Base-by-base conservation (phyloP, 2,329 filamentous ascomycete species). In the Malbranchea zuffiana region DNA sequence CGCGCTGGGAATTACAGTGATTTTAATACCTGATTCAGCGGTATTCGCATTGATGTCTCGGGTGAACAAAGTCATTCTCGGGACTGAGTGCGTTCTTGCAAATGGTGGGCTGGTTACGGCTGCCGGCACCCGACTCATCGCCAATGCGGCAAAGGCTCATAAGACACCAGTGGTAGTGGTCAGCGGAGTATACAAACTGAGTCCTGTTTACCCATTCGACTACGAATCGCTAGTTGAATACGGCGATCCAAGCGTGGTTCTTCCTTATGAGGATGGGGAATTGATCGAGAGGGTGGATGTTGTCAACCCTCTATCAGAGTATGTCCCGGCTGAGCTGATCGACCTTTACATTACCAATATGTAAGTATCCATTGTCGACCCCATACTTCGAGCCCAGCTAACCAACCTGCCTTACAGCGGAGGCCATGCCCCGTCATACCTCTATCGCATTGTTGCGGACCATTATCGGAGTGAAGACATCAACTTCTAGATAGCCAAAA, bases 21-120 rank as follows among this genome's bases (percentile, higher is more conserved):
- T 95, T 48, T 73, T 83, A 42, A 78, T 96, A 38, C 78, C 84
- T 28, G 87, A 93, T 59, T 80, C 78, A 5, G 82, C 85, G 6
- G 73, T 93, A 37, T 92, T 87, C 64, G 86, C 87, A 1, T 82
- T 96, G 51, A 96, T 98, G 83, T 82, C 87, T 6, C 78, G 82
- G 42, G 84, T 95, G 50, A 92, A 88, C 68, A 95, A 95, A 65
- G 88, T 98, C 43, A 82, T 98, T 32, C 69, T 98, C 5, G 80
- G 82, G 8, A 88, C 88, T 4, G 81, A 87, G 52, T 80, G 82
- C 3, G 83, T 98, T 18, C 76, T 92, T 30, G 83, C 84, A 33
- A 90, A 93, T 51, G 90, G 90, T 35, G 82, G 82, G 5, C 74
- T 94, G 17, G 72, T 96, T 18, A 82, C 85, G 12, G 80, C 86